A percentile compares a stretch with the other conserved stretches of the same genome.
phyloP scores from a whole-genome alignment of 2,329 filamentous ascomycete species.

The Colletotrichum gigasporum region DNA sequence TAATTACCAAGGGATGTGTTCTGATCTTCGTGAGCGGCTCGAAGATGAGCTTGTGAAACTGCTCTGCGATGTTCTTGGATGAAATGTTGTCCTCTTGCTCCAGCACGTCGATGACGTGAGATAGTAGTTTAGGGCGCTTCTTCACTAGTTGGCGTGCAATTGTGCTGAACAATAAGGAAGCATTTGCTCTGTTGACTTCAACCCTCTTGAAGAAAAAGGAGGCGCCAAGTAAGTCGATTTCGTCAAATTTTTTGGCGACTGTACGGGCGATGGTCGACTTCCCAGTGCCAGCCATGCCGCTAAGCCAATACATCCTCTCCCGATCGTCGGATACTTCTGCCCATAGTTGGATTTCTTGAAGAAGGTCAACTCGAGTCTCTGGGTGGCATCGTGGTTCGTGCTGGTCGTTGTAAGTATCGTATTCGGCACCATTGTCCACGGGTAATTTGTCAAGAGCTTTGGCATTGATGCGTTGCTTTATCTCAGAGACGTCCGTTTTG shows the following conservation, averaged over 20 bases:
- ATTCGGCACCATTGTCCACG: neutral
- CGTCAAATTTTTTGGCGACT: neutral
- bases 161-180: conserved; percentile 47
- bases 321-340: neutral
- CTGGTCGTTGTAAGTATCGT: neutral
- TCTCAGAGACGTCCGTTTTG: no score
- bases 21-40: accelerated
- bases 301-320: conserved; percentile 6
- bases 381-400: conserved; percentile 1
- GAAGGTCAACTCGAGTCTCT: neutral
- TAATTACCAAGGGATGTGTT: neutral
- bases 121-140: conserved; percentile 25
- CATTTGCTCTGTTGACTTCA: conserved; percentile 44
- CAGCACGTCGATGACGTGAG: conserved; percentile 33
- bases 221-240: conserved; percentile 34
- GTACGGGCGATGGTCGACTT: conserved; percentile 35
- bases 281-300: conserved; percentile 31
- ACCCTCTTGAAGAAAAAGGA: conserved; percentile 56
- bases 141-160: conserved; percentile 45
- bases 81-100: neutral
- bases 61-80: neutral
- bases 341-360: neutral
- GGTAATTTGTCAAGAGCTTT: no score
- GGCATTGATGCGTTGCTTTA: no score
- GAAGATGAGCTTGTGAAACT: neutral